A percentile compares a stretch with the other conserved stretches of the same genome.
Evolutionary conservation across 202 grass and related monocot species (phyloP).

Genomic region (Panicum virgatum): DNA sequence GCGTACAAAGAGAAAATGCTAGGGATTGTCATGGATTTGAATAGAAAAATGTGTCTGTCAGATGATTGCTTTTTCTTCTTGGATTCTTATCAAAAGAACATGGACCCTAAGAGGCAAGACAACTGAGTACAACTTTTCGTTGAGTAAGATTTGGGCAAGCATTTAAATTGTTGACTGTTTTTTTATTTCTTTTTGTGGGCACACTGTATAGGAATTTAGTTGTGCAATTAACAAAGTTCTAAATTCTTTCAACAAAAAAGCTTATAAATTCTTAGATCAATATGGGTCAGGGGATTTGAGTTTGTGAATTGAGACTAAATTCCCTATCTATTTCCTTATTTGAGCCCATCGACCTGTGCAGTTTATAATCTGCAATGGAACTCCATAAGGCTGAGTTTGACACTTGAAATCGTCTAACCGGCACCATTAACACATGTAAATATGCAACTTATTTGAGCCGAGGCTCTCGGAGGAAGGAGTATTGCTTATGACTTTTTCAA

Average conservation of each 20-base stretch:
- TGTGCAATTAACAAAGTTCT: background rate
- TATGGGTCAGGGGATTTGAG: background rate
- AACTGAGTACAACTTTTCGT: background rate
- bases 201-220: background rate
- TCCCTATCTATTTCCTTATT: background rate
- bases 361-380: background rate
- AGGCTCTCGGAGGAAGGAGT: no score
- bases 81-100: background rate
- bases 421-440: background rate
- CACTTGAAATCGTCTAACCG: background rate
- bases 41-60: background rate
- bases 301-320: background rate
- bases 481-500: no score
- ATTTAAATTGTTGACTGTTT: background rate
- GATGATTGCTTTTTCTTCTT: background rate
- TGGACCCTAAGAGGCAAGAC: background rate
- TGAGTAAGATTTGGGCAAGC: conserved; percentile 17
- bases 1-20: background rate
- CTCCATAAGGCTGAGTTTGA: background rate
- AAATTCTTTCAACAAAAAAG: background rate
- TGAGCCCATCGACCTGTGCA: background rate
- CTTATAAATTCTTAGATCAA: background rate
- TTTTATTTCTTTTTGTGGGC: background rate
- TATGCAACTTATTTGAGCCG: background rate
- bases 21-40: background rate